Evolutionary conservation across 2,329 filamentous ascomycete species (phyloP).

Genomic region (Aureobasidium sp.): DNA sequence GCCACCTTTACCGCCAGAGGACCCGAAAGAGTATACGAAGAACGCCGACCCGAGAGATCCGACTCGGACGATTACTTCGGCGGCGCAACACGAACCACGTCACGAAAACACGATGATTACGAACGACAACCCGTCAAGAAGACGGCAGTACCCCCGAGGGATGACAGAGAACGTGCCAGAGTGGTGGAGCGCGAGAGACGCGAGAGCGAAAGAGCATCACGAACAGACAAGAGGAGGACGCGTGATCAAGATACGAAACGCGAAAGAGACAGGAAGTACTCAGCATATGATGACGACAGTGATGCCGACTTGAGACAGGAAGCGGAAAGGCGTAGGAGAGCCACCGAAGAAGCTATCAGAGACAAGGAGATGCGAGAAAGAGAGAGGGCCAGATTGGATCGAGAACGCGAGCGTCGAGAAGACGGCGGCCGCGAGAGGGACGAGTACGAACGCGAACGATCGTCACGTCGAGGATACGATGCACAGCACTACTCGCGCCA

Average conservation of each 20-base stretch:
- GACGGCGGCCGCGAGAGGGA: constrained; percentile 11
- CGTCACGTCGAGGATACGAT: background rate
- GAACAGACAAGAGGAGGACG: constrained; percentile 23
- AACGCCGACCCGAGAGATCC: constrained; percentile 24
- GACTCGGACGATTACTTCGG: constrained; percentile 29
- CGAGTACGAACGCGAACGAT: constrained; percentile 18
- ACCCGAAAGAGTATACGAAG: constrained; percentile 25
- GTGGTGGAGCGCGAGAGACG: constrained; percentile 19
- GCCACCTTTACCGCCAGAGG: constrained; percentile 22
- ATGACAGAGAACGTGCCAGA: constrained; percentile 21
- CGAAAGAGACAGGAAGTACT: constrained; percentile 33
- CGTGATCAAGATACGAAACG: constrained; percentile 35
- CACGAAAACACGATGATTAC: constrained; percentile 35
- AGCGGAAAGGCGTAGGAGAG: constrained; percentile 27
- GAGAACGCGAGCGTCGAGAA: constrained; percentile 19
- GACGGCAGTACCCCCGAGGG: constrained; percentile 10
- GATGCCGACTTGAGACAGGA: constrained; percentile 23
- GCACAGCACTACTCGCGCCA: constrained; percentile 22
- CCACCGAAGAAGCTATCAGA: constrained; percentile 17
- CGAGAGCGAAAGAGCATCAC: constrained; percentile 28
- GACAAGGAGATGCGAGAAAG: constrained; percentile 10
- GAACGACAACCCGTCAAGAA: constrained; percentile 30
- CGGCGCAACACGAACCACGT: constrained; percentile 26
- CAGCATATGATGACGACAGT: constrained; percentile 27
- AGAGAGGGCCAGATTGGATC: constrained; percentile 13